Base-by-base conservation (phyloP, 495 filamentous ascomycete genomes). In the Annulohypoxylon bovei region DNA sequence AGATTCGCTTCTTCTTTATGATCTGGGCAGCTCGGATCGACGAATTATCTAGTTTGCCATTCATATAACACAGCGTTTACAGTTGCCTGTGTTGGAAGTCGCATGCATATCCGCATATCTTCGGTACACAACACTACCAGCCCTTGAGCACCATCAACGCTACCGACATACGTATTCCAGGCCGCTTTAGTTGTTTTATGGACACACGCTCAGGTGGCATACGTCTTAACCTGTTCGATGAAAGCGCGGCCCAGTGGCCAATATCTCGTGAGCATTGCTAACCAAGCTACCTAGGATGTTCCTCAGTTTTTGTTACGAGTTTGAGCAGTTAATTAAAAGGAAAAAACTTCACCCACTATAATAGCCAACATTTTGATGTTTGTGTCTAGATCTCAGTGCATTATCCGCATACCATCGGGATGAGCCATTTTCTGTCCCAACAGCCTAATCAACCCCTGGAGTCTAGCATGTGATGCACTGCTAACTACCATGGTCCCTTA, bases 361-460 rank as follows among this genome's bases (percentile, higher is more conserved):
- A 25, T 42, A 42, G 39, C 20, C 39, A 20, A 42, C 4, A 42
- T 42, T 42, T 42, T 42, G n/a, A 16, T 42, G 39, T 42, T 42
- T 42, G 46, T 50, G 12, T 28, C 22, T n/a, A 27, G 46, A 27
- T 14, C 6, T 28, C 23, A 52, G 12, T 49, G 52, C 11, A 25
- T 20, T 9, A 4, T 6, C 40, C 65, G 65, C 67, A 47, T 70
- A 70, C 46, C 14, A 44, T 70, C 67, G 67, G 66, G 46, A 64
- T 70, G 67, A 70, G 67, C 54, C 23, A 70, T 63, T 70, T 58
- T 16, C 18, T 25, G 8, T n/a, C 27, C 37, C 16, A n/a, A n/a
- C n/a, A n/a, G n/a, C n/a, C n/a, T n/a, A 27, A 32, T 32, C 22
- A n/a, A 23, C 35, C 18, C 52, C 52, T 37, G 52, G 27, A 37